Base-by-base conservation (phyloP, 2,329 filamentous ascomycete genomes). In the Clonostachys rosea region DNA sequence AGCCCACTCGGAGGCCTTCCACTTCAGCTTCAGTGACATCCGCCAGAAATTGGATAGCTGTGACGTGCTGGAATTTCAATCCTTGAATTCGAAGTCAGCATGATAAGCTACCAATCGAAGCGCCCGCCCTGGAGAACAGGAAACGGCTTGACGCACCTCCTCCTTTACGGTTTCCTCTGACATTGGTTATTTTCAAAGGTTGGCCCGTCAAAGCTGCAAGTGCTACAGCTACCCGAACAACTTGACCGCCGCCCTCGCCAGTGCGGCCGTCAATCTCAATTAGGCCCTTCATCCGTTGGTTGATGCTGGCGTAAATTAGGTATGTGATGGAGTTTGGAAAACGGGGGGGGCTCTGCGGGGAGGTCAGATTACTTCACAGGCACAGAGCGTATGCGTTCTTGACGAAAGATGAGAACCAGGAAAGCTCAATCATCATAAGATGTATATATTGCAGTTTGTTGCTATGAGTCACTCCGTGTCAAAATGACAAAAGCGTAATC, bases 191-290 rank as follows among this genome's bases (percentile, higher is more conserved):
- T 24, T 67, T 69, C 33, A 85, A 66, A 1, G 79, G 66, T 47
- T 74, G 73, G 1, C 69, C 69, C 2, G 77, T 76, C 30, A 84
- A 69, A 1, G 81, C 75, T 11, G 81, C 74, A 7, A 86, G 65
- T 2, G 70, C 70, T 35, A 79, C 68, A 3, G 80, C 79, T 2
- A 83, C 65, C 40, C 82, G 66, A 1, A 84, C 73, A 0, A 85
- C 61, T 53, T 86, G 81, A 3, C 81, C 81, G 5, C 81, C 82
- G 5, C 82, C 82, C 56, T 84, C 81, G 2, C 81, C 80, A 0
- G 72, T 78, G 12, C 70, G 63, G 14, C 81, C 81, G 53, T 83
- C 79, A 3, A 84, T 59, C 45, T 71, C 64, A 20, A 82, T 69
- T 8, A 59, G 50, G 40, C 65, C 69, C 55, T 60, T 59, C 35